Evolutionary conservation across 768 basidiomycete genomes (phyloP).

Genomic region (Podaxis sp.): DNA sequence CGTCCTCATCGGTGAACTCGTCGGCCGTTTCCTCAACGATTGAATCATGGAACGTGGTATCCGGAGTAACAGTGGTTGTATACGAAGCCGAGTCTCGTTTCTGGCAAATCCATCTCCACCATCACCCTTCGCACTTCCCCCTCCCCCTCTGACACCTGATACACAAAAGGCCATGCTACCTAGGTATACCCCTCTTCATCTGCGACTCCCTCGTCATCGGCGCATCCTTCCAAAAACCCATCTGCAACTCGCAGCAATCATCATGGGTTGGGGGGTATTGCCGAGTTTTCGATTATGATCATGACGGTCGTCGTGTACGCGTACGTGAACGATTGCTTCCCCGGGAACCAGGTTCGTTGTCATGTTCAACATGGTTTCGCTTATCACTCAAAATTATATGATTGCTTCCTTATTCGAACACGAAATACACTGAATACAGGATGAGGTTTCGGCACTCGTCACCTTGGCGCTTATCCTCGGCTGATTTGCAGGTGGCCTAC

Average conservation of each 20-base stretch:
- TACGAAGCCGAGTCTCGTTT: constrained; percentile 42
- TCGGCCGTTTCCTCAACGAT: constrained; percentile 32
- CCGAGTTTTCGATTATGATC: constrained; percentile 44
- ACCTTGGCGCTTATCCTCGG: constrained; percentile 47
- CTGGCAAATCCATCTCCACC: constrained; percentile 26
- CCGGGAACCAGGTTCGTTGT: constrained; percentile 23
- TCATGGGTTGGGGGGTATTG: constrained; percentile 64
- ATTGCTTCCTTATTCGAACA: not conserved
- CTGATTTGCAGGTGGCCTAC: constrained; percentile 54
- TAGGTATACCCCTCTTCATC: constrained; percentile 48
- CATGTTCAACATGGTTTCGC: not conserved
- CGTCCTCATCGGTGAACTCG: constrained; percentile 31
- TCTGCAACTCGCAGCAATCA: constrained; percentile 38
- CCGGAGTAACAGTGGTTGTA: constrained; percentile 30
- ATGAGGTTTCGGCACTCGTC: constrained; percentile 52
- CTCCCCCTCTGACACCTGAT: not conserved
- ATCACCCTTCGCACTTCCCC: no score
- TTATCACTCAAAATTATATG: not conserved
- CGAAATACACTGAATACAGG: constrained; percentile 22
- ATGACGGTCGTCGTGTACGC: constrained; percentile 47
- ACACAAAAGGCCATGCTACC: constrained; percentile 41
- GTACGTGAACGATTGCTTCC: constrained; percentile 26
- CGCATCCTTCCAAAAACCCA: constrained; percentile 41
- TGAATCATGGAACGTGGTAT: constrained; percentile 25
- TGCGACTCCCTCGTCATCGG: constrained; percentile 51